Base-by-base conservation (phyloP, 805 yeast genomes). In the Ogataea ramenticola region DNA sequence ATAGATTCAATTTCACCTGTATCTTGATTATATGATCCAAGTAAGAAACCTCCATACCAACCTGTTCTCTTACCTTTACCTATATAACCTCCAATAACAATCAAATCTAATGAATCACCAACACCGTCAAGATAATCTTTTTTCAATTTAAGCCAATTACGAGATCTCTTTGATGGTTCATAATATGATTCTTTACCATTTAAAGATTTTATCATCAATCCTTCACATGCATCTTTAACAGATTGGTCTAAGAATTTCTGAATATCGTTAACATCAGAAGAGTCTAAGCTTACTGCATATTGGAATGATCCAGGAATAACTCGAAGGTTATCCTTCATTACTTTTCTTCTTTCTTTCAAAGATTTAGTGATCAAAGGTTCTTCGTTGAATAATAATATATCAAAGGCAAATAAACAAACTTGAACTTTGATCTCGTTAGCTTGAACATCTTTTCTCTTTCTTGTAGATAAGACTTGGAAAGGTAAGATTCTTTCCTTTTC, bases 1-100 rank as follows among this genome's bases (percentile, higher is more conserved):
- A 95, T 83, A 0, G 97, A 86, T 62, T 93, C 98, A 60, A 77
- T 88, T 56, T 90, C 97, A 20, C 95, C 98, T 0, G 88, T 77
- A 46, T 91, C 96, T 44, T 80, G 80, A 56, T 93, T 93, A 58
- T 88, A 91, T 27, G 95, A 83, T 0, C 96, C 98, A 41, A 93
- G 69, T 34, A 93, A 63, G 57, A 90, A 93, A 2, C 98, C 99
- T 42, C 99, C 99, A 61, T 91, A 93, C 48, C 84, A 75, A 11
- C 96, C 96, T 0, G 98, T 90, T 58, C 99, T 77, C 64, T 91
- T 93, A 37, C 99, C 99, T 46, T 80, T 80, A 19, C 99, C 99
- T 51, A 78, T 78, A 60, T 88, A 93, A 0, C 96, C 99, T 11
- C 99, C 99, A 41, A 93, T 69, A 2, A 93, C 97, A 15, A 88